phyloP scores from a whole-genome alignment of 345 rosid species.

The Dimocarpus longan region DNA sequence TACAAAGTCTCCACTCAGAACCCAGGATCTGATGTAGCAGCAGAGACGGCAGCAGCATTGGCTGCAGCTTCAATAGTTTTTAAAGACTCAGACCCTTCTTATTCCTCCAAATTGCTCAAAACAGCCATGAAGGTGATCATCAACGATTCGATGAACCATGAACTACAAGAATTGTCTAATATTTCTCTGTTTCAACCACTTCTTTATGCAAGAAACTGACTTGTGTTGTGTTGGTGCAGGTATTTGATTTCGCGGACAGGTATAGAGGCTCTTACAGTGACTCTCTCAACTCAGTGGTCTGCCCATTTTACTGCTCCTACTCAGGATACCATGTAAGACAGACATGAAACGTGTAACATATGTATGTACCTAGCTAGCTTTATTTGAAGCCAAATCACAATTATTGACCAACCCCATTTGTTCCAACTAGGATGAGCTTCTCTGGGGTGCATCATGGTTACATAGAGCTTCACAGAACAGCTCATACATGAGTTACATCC shows the following conservation, averaged over 20 bases:
- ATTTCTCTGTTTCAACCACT: neutral
- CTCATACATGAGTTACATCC: conserved; percentile 55
- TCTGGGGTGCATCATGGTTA: conserved; percentile 80
- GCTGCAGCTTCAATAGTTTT: conserved; percentile 82
- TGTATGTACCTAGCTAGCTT: neutral
- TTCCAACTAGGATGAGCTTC: conserved; percentile 62
- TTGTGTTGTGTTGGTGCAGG: conserved; percentile 36
- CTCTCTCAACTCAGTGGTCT: conserved; percentile 59
- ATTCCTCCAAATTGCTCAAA: conserved; percentile 53
- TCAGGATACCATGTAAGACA: conserved; percentile 59
- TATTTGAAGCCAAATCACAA: neutral
- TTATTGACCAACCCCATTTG: neutral
- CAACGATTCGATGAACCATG: neutral
- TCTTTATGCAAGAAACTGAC: neutral
- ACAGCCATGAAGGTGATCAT: conserved; percentile 51
- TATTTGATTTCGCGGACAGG: conserved; percentile 69
- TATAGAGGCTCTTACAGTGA: conserved; percentile 70
- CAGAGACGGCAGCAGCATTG: conserved; percentile 76
- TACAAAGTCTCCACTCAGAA: conserved; percentile 61
- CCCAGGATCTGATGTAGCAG: conserved; percentile 83
- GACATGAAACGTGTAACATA: neutral
- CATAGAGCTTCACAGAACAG: conserved; percentile 58
- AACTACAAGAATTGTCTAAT: neutral
- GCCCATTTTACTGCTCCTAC: conserved; percentile 81
- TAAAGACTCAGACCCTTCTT: conserved; percentile 61